Evolutionary conservation across 495 filamentous ascomycete species (phyloP).

Genomic region (Penicillium manginii): DNA sequence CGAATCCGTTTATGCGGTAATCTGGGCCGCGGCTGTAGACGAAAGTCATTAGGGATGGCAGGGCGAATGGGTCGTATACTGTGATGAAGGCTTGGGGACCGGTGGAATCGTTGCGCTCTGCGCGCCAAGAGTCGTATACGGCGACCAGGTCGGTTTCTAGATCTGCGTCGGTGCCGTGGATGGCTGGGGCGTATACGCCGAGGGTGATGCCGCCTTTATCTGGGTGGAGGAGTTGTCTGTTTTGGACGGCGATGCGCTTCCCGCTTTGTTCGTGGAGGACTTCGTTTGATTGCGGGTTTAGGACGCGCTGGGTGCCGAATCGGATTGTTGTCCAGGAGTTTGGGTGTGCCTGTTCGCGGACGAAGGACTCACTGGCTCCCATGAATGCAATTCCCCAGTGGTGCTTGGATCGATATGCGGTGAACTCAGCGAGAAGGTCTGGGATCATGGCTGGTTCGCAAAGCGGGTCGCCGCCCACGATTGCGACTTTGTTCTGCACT

Average conservation of each 20-base stretch:
- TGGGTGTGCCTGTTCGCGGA: slow-evolving; percentile 26
- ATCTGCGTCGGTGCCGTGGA: slow-evolving; percentile 26
- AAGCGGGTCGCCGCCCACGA: slow-evolving; percentile 47
- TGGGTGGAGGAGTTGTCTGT: slow-evolving; percentile 39
- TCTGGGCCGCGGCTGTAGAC: slow-evolving; percentile 41
- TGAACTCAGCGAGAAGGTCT: slow-evolving; percentile 40
- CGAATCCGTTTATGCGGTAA: slow-evolving; percentile 41
- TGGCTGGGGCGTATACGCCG: slow-evolving; percentile 37
- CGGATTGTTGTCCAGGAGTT: slow-evolving; percentile 42
- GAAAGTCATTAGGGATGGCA: slow-evolving; percentile 46
- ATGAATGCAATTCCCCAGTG: slow-evolving; percentile 42
- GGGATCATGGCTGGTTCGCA: slow-evolving; percentile 29
- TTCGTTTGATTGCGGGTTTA: slow-evolving; percentile 46
- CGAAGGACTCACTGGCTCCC: slow-evolving; percentile 38
- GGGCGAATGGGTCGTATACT: slow-evolving; percentile 46
- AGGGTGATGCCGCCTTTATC: slow-evolving; percentile 39
- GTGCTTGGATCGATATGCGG: slow-evolving; percentile 31
- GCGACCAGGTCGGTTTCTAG: slow-evolving; percentile 37
- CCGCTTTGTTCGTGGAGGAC: slow-evolving; percentile 41
- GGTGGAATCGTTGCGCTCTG: slow-evolving; percentile 32
- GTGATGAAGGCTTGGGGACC: slow-evolving; percentile 46
- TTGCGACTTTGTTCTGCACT: slow-evolving; percentile 37
- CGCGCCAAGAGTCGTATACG: slow-evolving; percentile 47
- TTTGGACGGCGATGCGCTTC: slow-evolving; percentile 43
- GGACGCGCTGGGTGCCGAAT: slow-evolving; percentile 45